Evolutionary conservation across 306 rosid genomes (phyloP).

Genomic region (Cicer yamashitae): DNA sequence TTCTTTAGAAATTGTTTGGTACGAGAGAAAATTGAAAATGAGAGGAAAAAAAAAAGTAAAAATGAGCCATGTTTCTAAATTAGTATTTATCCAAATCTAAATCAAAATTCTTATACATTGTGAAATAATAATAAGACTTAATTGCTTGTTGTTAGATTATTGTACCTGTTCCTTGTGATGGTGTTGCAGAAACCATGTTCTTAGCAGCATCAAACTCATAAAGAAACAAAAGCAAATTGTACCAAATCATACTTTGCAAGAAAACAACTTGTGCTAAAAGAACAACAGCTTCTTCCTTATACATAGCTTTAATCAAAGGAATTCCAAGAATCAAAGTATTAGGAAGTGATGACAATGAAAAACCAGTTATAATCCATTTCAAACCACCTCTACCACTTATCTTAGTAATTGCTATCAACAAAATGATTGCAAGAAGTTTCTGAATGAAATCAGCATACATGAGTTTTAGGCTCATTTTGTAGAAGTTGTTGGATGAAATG

Average conservation of each 20-base stretch:
- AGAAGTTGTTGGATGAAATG: slow-evolving; percentile 72
- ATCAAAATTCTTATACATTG: not conserved
- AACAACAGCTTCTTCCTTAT: slow-evolving; percentile 63
- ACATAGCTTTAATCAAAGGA: slow-evolving; percentile 86
- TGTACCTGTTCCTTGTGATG: slow-evolving; percentile 71
- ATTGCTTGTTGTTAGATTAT: not conserved
- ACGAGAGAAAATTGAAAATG: too few relatives aligned
- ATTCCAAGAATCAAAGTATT: slow-evolving; percentile 89
- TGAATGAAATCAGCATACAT: slow-evolving; percentile 71
- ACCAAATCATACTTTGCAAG: slow-evolving; percentile 91
- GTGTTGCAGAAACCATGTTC: slow-evolving; percentile 54
- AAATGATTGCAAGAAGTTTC: slow-evolving; percentile 63
- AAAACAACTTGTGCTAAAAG: slow-evolving; percentile 74
- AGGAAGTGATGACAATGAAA: slow-evolving; percentile 88
- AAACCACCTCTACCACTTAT: slow-evolving; percentile 64
- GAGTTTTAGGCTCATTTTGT: slow-evolving; percentile 76
- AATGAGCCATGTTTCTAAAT: not conserved
- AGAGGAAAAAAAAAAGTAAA: not conserved
- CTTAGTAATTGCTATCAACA: slow-evolving; percentile 56
- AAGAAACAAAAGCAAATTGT: slow-evolving; percentile 76
- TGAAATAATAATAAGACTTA: not conserved
- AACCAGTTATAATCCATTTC: slow-evolving; percentile 67
- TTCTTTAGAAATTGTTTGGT: too few relatives aligned
- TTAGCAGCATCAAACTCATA: slow-evolving; percentile 76
- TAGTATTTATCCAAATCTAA: not conserved